Percentiles rank a stretch among this genome's conserved stretches.
Conservation (phyloP, 208 protist genomes). For the Angomonas ambiguus region DNA sequence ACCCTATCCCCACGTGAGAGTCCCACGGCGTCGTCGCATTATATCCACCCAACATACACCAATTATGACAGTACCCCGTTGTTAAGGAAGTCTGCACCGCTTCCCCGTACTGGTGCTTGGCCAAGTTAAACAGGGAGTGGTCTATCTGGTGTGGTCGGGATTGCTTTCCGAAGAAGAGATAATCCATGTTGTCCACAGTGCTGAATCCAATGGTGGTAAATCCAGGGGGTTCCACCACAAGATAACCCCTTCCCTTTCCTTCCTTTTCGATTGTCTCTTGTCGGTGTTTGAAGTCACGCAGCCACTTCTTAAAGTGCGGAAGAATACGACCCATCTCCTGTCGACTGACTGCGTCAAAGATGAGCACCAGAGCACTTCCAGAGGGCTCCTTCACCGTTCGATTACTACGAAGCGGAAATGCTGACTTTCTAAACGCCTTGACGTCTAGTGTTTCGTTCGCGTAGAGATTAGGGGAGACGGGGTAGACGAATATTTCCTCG, state of each 20-base stretch:
- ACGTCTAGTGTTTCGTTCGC: neutral
- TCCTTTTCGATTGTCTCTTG: neutral
- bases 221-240: conserved; percentile 37
- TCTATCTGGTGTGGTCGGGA: neutral
- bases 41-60: conserved; percentile 12
- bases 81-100: conserved; percentile 30
- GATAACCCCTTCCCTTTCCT: conserved; percentile 7
- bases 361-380: conserved; percentile 42
- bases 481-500: conserved; percentile 54
- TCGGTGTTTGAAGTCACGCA: conserved; percentile 29
- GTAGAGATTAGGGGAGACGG: conserved; percentile 14
- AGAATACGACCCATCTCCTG: conserved; percentile 46
- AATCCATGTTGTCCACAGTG: conserved; percentile 37
- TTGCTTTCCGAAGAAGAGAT: conserved; percentile 15
- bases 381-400: conserved; percentile 36
- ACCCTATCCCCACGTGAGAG: conserved; percentile 25
- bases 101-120: conserved; percentile 45
- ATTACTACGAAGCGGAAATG: neutral
- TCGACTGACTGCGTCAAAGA: conserved; percentile 62
- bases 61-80: conserved; percentile 38
- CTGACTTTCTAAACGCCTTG: neutral
- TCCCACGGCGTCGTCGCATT: neutral
- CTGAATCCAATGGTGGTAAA: conserved; percentile 39
- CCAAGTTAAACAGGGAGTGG: conserved; percentile 24
- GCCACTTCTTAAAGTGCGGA: conserved; percentile 40